These are phyloP conservation scores for Eutrema yunnanense DNA, from an alignment of 345 rosid genomes.

Conservation along the genomic window DNA sequence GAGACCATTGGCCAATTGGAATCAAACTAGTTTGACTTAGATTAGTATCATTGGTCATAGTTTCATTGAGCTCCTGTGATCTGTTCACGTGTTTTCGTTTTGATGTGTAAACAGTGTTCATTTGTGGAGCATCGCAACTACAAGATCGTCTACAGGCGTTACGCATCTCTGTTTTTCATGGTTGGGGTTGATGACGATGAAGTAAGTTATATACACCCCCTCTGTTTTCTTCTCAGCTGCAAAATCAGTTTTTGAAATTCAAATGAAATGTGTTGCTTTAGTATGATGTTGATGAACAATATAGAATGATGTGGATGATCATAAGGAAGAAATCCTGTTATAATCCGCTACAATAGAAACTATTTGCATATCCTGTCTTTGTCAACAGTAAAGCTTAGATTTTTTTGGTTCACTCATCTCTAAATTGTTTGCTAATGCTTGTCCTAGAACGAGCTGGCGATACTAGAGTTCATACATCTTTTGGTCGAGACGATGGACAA, in stretches of 20 bases:
- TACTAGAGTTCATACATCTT: constrained; percentile 92
- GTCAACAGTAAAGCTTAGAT: not conserved
- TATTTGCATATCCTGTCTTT: not conserved
- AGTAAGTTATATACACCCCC: constrained; percentile 38
- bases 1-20: not conserved
- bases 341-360: not conserved
- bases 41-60: not conserved
- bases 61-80: constrained; percentile 1
- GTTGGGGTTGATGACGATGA: constrained; percentile 96
- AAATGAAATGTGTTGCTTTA: not conserved
- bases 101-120: constrained; percentile 55
- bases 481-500: constrained; percentile 97
- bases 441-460: constrained; percentile 82
- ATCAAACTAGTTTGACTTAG: not conserved
- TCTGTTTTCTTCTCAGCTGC: not conserved
- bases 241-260: not conserved
- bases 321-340: not conserved
- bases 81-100: not conserved
- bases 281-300: not conserved
- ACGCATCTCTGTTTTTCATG: constrained; percentile 91
- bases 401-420: not conserved
- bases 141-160: constrained; percentile 92
- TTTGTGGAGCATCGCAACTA: constrained; percentile 97
- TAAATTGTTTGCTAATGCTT: not conserved
- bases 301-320: not conserved